Percentiles rank a stretch among this genome's conserved stretches.
Evolutionary conservation across 108 stramenopile species (phyloP).

Genomic region (Cyclotella cryptica): DNA sequence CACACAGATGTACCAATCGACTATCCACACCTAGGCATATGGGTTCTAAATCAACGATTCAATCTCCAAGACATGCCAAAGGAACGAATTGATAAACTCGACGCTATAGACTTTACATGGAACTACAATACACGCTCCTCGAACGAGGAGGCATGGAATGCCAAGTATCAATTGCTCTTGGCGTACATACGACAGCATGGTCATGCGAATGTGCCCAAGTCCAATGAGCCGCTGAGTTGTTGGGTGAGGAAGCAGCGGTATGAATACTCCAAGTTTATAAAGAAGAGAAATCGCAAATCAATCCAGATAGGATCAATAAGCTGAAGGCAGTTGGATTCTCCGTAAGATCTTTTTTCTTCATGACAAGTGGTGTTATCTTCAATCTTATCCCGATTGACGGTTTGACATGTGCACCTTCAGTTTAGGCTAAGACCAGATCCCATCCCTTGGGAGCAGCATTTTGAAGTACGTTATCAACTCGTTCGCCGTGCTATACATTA

Average conservation of each 20-base stretch:
- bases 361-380: no score
- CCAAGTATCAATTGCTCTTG: background rate
- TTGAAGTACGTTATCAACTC: background rate
- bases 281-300: conserved; percentile 9
- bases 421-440: conserved; percentile 12
- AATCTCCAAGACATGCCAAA: conserved; percentile 27
- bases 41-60: conserved; percentile 40
- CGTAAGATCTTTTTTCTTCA: background rate
- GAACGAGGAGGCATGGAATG: conserved; percentile 12
- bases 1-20: conserved; percentile 35
- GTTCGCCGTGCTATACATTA: background rate
- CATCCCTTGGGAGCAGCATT: background rate
- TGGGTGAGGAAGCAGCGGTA: conserved; percentile 17
- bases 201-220: conserved; percentile 21
- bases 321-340: conserved; percentile 9
- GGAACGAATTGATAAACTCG: conserved; percentile 30
- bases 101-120: conserved; percentile 40
- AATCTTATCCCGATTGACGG: no score
- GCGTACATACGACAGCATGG: background rate
- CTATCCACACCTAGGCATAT: conserved; percentile 32
- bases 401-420: background rate
- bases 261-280: conserved; percentile 19
- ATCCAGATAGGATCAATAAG: conserved; percentile 4
- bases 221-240: conserved; percentile 1
- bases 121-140: conserved; percentile 16